These are phyloP conservation scores for Mytilinidion resinicola DNA, from an alignment of 495 filamentous ascomycete genomes.

Conservation along the genomic window DNA sequence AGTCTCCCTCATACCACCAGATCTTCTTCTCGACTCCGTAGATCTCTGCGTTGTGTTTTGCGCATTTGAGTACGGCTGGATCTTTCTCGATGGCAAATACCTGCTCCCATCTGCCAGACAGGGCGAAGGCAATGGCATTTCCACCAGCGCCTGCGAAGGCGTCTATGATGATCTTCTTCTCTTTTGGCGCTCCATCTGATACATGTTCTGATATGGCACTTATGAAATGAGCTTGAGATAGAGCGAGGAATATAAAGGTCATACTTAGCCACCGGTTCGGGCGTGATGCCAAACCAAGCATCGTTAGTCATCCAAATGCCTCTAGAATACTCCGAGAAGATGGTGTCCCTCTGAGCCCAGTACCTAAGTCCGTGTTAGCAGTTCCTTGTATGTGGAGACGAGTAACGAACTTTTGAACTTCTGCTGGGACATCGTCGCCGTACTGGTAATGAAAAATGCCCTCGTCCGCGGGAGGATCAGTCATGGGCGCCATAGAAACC, in stretches of 20 bases:
- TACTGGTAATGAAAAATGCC: conserved; percentile 14
- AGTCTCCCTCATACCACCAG: conserved; percentile 77
- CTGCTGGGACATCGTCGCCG: conserved; percentile 41
- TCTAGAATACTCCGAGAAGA: conserved; percentile 79
- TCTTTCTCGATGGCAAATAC: conserved; percentile 87
- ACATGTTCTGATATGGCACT: conserved; percentile 79
- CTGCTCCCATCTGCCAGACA: conserved; percentile 64
- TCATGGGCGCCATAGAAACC: neutral
- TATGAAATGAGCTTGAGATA: conserved; percentile 2
- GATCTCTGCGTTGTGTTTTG: conserved; percentile 83
- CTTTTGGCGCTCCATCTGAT: conserved; percentile 44
- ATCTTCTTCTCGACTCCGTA: conserved; percentile 79
- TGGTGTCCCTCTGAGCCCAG: conserved; percentile 75
- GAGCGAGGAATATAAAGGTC: neutral
- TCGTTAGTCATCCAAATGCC: conserved; percentile 86
- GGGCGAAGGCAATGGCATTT: conserved; percentile 90
- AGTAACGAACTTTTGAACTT: conserved; percentile 63
- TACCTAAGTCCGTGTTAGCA: conserved; percentile 51
- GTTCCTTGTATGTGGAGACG: conserved; percentile 7
- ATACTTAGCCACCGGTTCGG: conserved; percentile 82
- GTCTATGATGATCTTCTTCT: conserved; percentile 64
- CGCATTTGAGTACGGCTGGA: conserved; percentile 68
- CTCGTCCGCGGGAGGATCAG: conserved; percentile 12
- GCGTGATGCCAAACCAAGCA: conserved; percentile 94
- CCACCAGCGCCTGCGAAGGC: conserved; percentile 87